Base-by-base conservation (phyloP, 306 rosid species). In the Herpetospermum pedunculosum region DNA sequence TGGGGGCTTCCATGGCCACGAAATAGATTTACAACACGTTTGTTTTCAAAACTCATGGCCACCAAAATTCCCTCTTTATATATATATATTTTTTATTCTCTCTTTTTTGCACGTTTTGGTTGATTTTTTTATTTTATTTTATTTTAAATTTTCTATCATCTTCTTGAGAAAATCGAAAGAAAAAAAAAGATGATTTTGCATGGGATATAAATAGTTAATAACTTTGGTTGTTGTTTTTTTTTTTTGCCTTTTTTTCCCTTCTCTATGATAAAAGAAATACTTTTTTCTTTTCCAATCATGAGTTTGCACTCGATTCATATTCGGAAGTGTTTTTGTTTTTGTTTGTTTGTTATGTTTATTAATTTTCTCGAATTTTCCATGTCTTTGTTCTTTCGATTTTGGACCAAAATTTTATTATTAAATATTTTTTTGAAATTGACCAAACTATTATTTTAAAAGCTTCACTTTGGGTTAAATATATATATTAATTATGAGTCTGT, bases 1-100 rank as follows among this genome's bases (percentile, higher is more conserved):
- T 25, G 64, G 23, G 23, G 65, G 26, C 75, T 77, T 78, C 52
- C 26, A 70, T 62, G 79, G 49, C 78, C 62, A 64, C 77, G 58
- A 74, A 70, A 63, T 32, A 25, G 57, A 47, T 71, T 30, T 52
- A 9, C 65, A 52, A 38, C 47, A 38, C 48, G 48, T 23, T 69
- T 19, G 30, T 37, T 69, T 43, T 25, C 12, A 26, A 25, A 38
- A 46, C 14, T 41, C 37, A 44, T 32, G 76, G 60, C 48, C 65
- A 30, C 59, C 46, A 62, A 62, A 62, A 32, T 62, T 34, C 69
- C 16, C 0, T n/a, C 0, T 3, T 12, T 0, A 15, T 59, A 28
- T 8, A 30, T 26, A 26, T 60, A 16, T 60, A 32, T 32, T 58
- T 13, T 25, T 26, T 11, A 9, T 9, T 59, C 21, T 6, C 11